Percentiles rank a stretch among this genome's conserved stretches.
Evolutionary conservation across 2,329 filamentous ascomycete species (phyloP).

Genomic region (Diaporthe nobilis): DNA sequence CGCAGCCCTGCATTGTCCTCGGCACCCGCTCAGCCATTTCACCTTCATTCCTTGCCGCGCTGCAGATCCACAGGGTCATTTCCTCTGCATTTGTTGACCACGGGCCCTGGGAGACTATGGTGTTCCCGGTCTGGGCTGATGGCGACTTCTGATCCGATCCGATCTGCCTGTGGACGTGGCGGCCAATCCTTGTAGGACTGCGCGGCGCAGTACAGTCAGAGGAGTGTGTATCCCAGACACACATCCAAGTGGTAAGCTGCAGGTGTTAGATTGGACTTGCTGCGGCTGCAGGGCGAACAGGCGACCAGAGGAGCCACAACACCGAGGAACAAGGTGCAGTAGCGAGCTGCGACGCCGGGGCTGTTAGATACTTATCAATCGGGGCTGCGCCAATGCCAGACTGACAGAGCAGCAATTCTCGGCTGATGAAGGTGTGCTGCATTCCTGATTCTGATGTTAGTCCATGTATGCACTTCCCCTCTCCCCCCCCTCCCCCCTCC

Average conservation of each 20-base stretch:
- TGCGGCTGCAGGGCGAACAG: conserved; percentile 26
- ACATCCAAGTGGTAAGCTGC: conserved; percentile 27
- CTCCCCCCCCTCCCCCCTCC: conserved; percentile 5
- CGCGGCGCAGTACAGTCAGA: conserved; percentile 1
- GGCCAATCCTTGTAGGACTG: conserved; percentile 24
- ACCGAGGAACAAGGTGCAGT: conserved; percentile 7
- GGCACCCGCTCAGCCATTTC: conserved; percentile 17
- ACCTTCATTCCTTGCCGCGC: conserved; percentile 30
- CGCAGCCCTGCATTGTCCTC: conserved; percentile 30
- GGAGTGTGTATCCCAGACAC: not conserved
- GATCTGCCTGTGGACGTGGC: conserved; percentile 20
- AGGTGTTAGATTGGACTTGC: conserved; percentile 33
- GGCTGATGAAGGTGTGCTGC: conserved; percentile 33
- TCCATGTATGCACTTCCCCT: conserved; percentile 26
- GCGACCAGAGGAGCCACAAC: conserved; percentile 19
- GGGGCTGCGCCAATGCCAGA: conserved; percentile 24
- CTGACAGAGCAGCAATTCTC: conserved; percentile 11
- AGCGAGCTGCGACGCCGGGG: conserved; percentile 24
- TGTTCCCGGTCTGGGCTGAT: not conserved
- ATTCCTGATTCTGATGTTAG: conserved; percentile 30
- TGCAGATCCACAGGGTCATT: conserved; percentile 29
- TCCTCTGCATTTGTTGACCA: conserved; percentile 30
- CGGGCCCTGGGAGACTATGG: not conserved
- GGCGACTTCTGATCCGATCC: conserved; percentile 24
- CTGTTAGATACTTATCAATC: conserved; percentile 25